These are phyloP conservation scores for Trichophyton benhamiae DNA, from an alignment of 2,329 filamentous ascomycete genomes.

Conservation along the genomic window DNA sequence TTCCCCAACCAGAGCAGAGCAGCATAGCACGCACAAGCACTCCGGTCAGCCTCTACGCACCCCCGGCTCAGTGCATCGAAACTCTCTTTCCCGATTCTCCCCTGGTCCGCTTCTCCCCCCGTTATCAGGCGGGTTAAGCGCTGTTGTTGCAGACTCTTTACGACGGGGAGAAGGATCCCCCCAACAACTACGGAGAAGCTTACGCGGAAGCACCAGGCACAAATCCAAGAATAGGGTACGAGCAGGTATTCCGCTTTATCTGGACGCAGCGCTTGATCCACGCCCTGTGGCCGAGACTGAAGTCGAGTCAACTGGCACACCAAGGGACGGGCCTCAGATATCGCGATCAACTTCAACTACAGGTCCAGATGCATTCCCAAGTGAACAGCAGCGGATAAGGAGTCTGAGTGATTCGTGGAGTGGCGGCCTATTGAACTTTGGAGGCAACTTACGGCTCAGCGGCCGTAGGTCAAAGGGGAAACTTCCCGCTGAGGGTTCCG, in stretches of 20 bases:
- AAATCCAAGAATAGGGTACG: background rate
- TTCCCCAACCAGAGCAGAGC: slow-evolving; percentile 13
- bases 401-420: slow-evolving; percentile 12
- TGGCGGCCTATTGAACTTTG: slow-evolving; percentile 7
- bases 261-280: background rate
- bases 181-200: slow-evolving; percentile 5
- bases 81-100: slow-evolving; percentile 43
- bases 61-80: slow-evolving; percentile 29
- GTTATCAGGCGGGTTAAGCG: slow-evolving; percentile 42
- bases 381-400: slow-evolving; percentile 2
- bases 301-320: background rate
- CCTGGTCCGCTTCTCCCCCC: slow-evolving; percentile 49
- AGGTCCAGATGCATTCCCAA: background rate
- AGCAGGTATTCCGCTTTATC: background rate
- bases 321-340: background rate
- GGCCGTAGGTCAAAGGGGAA: slow-evolving; percentile 6
- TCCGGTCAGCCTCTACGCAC: slow-evolving; percentile 17
- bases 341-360: background rate
- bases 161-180: slow-evolving; percentile 43
- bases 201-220: background rate
- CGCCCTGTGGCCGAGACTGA: background rate
- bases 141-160: slow-evolving; percentile 52
- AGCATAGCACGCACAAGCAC: slow-evolving; percentile 14
- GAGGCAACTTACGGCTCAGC: slow-evolving; percentile 6
- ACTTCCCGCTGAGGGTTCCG: background rate